These are phyloP conservation scores for Linum tenue DNA, from an alignment of 345 rosid species.

Conservation along the genomic window DNA sequence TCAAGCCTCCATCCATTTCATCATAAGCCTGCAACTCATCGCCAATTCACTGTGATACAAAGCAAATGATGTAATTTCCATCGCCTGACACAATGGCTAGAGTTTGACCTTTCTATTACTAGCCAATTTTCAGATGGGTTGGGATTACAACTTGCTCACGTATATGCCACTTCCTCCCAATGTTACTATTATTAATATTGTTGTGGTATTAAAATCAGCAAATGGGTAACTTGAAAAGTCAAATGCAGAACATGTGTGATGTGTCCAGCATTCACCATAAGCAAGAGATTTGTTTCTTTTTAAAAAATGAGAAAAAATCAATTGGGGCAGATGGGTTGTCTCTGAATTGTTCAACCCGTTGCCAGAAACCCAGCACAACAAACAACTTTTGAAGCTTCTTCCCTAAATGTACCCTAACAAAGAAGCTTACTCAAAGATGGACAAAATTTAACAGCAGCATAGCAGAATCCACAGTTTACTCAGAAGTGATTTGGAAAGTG, in stretches of 20 bases:
- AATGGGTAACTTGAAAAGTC: neutral
- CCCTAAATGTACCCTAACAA: too few species aligned
- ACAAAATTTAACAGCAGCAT: too few species aligned
- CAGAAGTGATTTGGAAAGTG: too few species aligned
- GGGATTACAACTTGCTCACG: neutral
- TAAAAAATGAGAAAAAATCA: too few species aligned
- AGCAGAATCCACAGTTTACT: too few species aligned
- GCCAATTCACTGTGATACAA: neutral
- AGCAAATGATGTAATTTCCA: neutral
- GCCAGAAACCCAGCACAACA: too few species aligned
- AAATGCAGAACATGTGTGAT: neutral
- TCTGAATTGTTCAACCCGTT: too few species aligned
- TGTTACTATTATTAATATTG: neutral
- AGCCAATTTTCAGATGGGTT: too few species aligned
- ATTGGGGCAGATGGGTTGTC: too few species aligned
- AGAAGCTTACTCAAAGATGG: too few species aligned
- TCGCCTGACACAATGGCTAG: neutral
- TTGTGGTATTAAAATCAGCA: neutral
- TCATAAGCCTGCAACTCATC: conserved; percentile 29
- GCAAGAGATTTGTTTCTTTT: too few species aligned
- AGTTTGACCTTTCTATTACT: neutral
- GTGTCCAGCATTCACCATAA: neutral
- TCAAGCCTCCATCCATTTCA: conserved; percentile 29
- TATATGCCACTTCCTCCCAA: neutral
- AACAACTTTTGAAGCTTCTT: too few species aligned